Evolutionary conservation across 768 basidiomycete species (phyloP).

Genomic region (Tylopilus rubrobrunneus): DNA sequence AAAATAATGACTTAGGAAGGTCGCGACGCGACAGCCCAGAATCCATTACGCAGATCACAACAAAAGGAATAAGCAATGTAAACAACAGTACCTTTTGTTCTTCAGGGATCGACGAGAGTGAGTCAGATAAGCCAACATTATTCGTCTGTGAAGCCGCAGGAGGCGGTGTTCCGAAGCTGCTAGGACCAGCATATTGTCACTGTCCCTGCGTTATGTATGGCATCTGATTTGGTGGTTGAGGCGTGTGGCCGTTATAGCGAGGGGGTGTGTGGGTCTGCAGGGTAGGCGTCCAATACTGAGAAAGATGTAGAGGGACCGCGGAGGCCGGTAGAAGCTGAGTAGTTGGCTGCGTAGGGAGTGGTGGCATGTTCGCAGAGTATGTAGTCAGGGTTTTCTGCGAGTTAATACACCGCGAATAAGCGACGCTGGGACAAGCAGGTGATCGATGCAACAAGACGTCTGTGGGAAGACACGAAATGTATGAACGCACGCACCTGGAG

Average conservation of each 20-base stretch:
- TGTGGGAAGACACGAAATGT: neutral
- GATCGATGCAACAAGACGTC: neutral
- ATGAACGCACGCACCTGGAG: slow-evolving; percentile 51
- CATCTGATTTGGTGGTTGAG: slow-evolving; percentile 23
- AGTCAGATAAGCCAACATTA: slow-evolving; percentile 38
- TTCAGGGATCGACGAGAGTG: slow-evolving; percentile 58
- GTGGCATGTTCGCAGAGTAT: slow-evolving; percentile 33
- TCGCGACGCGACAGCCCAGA: neutral
- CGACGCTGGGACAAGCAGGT: neutral
- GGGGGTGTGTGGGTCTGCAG: slow-evolving; percentile 30
- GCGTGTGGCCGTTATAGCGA: slow-evolving; percentile 27
- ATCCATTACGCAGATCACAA: neutral
- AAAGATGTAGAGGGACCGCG: slow-evolving; percentile 45
- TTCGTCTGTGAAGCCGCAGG: slow-evolving; percentile 19
- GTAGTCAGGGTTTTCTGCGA: slow-evolving; percentile 60
- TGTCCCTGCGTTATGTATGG: slow-evolving; percentile 19
- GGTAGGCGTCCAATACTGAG: slow-evolving; percentile 34
- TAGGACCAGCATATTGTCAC: slow-evolving; percentile 16
- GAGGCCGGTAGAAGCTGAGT: slow-evolving; percentile 31
- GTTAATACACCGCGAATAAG: slow-evolving; percentile 4
- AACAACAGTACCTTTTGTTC: slow-evolving; percentile 56
- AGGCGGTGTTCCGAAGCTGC: slow-evolving; percentile 21
- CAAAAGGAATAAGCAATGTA: slow-evolving; percentile 3
- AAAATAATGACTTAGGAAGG: neutral
- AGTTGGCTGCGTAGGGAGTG: slow-evolving; percentile 22